Evolutionary conservation across 768 basidiomycete species (phyloP).

Genomic region (Wakefieldia striispora): DNA sequence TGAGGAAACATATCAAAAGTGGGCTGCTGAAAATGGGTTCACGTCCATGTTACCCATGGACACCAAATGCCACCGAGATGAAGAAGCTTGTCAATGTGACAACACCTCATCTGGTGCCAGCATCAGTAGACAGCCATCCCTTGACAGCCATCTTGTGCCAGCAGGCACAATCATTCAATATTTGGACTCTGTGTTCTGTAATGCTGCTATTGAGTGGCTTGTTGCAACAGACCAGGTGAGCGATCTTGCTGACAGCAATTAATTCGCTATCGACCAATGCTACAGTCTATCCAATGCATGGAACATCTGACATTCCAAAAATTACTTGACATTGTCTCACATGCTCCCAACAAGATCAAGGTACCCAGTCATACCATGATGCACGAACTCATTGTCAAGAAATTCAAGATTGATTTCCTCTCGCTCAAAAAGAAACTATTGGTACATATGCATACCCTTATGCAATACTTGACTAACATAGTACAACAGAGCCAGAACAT

Average conservation of each 20-base stretch:
- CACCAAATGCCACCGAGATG: background rate
- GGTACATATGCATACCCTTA: background rate
- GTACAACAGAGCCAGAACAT: background rate
- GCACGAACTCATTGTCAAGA: background rate
- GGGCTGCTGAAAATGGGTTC: constrained; percentile 3
- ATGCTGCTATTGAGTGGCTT: background rate
- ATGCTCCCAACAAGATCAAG: constrained; percentile 2
- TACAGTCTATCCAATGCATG: constrained; percentile 5
- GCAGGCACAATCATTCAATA: background rate
- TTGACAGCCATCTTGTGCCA: background rate
- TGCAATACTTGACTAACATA: background rate
- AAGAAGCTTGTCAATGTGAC: background rate
- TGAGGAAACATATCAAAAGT: background rate
- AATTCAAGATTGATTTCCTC: constrained; percentile 5
- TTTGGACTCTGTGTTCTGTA: background rate
- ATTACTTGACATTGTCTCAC: background rate
- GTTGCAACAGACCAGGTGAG: constrained; percentile 2
- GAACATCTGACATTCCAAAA: background rate
- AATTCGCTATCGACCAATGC: background rate
- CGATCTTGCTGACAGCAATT: background rate
- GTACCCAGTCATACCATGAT: background rate
- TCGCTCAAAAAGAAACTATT: background rate
- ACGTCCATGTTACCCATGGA: background rate
- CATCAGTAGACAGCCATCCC: background rate
- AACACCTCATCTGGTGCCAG: too few species aligned